A percentile compares a stretch with the other conserved stretches of the same genome.
phyloP scores from a whole-genome alignment of 2,329 filamentous ascomycete genomes.

The Biscogniauxia marginata region DNA sequence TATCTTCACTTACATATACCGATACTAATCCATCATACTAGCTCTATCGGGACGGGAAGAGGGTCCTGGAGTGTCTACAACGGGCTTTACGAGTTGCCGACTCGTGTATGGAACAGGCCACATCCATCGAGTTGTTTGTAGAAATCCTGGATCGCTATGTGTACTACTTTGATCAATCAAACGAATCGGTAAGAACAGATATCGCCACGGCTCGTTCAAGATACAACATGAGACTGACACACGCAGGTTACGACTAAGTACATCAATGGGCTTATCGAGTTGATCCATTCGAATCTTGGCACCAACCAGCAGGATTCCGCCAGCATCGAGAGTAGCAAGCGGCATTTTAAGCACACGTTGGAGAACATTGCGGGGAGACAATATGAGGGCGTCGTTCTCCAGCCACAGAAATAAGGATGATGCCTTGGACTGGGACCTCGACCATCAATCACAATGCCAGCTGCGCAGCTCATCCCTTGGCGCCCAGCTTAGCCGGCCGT shows the following conservation, averaged over 20 bases:
- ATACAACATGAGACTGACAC: constrained; percentile 7
- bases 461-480: neutral
- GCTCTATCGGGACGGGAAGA: constrained; percentile 96
- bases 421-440: too few species aligned
- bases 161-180: constrained; percentile 99
- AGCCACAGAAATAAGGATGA: constrained; percentile 48
- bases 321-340: constrained; percentile 82
- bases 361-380: constrained; percentile 90
- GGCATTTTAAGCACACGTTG: constrained; percentile 91
- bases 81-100: constrained; percentile 93
- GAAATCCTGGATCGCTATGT: constrained; percentile 98
- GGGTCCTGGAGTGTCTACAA: constrained; percentile 93
- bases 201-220: neutral
- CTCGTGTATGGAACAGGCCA: constrained; percentile 97
- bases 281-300: constrained; percentile 93
- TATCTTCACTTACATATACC: neutral
- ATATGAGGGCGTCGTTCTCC: constrained; percentile 86
- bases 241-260: constrained; percentile 85
- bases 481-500: too few species aligned
- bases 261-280: constrained; percentile 93
- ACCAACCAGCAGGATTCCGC: constrained; percentile 80
- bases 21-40: constrained; percentile 34
- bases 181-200: constrained; percentile 71
- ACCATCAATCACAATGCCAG: too few species aligned
- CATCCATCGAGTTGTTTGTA: constrained; percentile 96